phyloP scores from a whole-genome alignment of 768 basidiomycete genomes.

The Fistulinella prunicolor region DNA sequence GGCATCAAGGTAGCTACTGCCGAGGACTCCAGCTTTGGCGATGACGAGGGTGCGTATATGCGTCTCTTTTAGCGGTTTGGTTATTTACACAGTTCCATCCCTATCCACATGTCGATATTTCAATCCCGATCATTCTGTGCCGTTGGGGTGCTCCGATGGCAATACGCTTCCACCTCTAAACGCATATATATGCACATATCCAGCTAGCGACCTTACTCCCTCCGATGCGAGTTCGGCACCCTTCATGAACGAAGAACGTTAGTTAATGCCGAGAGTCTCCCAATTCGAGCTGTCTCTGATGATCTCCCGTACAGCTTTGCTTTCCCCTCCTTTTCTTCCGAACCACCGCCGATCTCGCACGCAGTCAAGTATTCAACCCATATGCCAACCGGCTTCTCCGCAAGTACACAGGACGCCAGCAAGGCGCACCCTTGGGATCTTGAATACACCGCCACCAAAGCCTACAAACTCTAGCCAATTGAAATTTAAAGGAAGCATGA shows the following conservation, averaged over 20 bases:
- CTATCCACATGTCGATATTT: no score
- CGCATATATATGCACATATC: slow-evolving; percentile 39
- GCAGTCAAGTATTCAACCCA: slow-evolving; percentile 49
- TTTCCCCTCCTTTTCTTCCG: slow-evolving; percentile 58
- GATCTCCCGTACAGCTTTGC: slow-evolving; percentile 40
- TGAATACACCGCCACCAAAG: slow-evolving; percentile 67
- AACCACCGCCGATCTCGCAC: slow-evolving; percentile 56
- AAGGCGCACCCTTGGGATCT: slow-evolving; percentile 35
- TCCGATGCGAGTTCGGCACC: slow-evolving; percentile 49
- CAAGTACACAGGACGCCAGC: slow-evolving; percentile 30
- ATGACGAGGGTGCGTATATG: slow-evolving; percentile 49
- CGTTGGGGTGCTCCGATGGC: slow-evolving; percentile 1
- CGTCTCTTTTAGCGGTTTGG: slow-evolving; percentile 7
- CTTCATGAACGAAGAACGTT: slow-evolving; percentile 52
- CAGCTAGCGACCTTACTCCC: slow-evolving; percentile 50
- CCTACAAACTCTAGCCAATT: slow-evolving; percentile 50
- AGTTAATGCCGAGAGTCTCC: slow-evolving; percentile 18
- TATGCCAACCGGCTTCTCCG: slow-evolving; percentile 27
- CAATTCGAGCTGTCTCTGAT: slow-evolving; percentile 21
- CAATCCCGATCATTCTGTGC: slow-evolving; percentile 7
- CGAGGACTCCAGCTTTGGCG: slow-evolving; percentile 36
- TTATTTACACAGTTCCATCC: slow-evolving; percentile 14
- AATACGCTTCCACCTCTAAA: slow-evolving; percentile 2
- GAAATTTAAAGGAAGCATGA: slow-evolving; percentile 66
- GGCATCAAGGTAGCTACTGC: slow-evolving; percentile 61